phyloP scores from a whole-genome alignment of 164 flowering plant species.

The Cinnamomum micranthum region DNA sequence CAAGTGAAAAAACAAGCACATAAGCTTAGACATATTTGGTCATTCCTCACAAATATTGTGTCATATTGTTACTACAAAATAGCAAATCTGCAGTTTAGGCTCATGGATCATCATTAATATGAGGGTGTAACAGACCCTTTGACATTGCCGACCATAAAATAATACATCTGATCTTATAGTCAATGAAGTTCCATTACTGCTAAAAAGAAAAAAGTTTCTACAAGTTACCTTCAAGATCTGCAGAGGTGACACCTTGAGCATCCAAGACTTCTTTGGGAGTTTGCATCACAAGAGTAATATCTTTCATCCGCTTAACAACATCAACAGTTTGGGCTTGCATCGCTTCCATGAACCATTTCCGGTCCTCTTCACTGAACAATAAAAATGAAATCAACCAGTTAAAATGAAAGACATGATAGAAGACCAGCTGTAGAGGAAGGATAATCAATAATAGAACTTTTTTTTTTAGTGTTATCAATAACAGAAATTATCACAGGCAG shows the following conservation, averaged over 20 bases:
- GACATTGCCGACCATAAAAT: no score
- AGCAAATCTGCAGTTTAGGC: no score
- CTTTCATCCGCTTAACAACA: conserved; percentile 87
- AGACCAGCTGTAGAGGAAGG: background rate
- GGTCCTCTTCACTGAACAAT: conserved; percentile 71
- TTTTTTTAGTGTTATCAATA: background rate
- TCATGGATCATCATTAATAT: no score
- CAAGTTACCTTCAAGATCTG: conserved; percentile 71
- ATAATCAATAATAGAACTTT: background rate
- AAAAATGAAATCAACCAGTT: no score
- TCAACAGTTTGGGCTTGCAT: conserved; percentile 74
- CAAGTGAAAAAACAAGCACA: no score
- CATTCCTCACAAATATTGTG: no score
- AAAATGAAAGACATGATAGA: background rate
- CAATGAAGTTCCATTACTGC: background rate
- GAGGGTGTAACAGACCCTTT: no score
- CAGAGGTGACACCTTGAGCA: conserved; percentile 76
- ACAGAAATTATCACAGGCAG: background rate
- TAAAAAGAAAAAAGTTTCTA: no score
- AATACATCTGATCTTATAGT: no score
- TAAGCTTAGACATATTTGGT: no score
- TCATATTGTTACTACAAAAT: no score
- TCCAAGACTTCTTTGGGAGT: conserved; percentile 82
- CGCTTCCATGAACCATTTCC: conserved; percentile 95
- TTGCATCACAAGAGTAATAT: conserved; percentile 88